Base-by-base conservation (phyloP, 2,329 filamentous ascomycete species). In the Arthroderma uncinatum region DNA sequence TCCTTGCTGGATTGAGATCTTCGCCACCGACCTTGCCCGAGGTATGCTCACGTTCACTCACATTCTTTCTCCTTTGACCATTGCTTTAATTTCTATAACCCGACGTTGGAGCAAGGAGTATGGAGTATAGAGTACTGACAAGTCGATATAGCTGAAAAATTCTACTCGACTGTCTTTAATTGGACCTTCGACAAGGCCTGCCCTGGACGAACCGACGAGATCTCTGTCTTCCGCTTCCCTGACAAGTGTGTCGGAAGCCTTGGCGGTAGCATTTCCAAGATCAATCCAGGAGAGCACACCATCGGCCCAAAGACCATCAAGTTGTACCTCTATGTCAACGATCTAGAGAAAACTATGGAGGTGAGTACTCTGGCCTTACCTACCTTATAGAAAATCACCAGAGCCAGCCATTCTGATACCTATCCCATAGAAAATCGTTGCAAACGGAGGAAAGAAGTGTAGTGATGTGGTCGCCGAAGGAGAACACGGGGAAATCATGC, bases 111-210 rank as follows among this genome's bases (percentile, higher is more conserved):
- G n/a, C n/a, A n/a, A 40, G 39, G 6, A 21, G 16, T 9, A 42
- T 23, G 39, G 39, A 42, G n/a, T n/a, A n/a, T n/a, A n/a, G n/a
- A n/a, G n/a, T n/a, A n/a, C n/a, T n/a, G n/a, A n/a, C n/a, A n/a
- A n/a, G n/a, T n/a, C n/a, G n/a, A 16, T 36, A 6, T 39, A 64
- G 64, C 64, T 21, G 58, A 63, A 54, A 57, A 40, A 21, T 66
- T 66, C 55, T 66, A 65, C 50, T 47, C 47, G 21, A 42, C 37
- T 7, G 62, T 63, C n/a, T 66, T 66, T 55, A 56, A 59, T 34
- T 66, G 64, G 64, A 50, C 34, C 9, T 65, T 65, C 48, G 25
- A 33, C n/a, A 54, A 48, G 25, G 53, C 56, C 37, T 40, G 55
- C 42, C 40, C 55, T 3, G 57, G 58, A 28, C 50, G 50, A 14